Conservation (phyloP, 805 yeast genomes). For the Saccharomycopsis sp. region DNA sequence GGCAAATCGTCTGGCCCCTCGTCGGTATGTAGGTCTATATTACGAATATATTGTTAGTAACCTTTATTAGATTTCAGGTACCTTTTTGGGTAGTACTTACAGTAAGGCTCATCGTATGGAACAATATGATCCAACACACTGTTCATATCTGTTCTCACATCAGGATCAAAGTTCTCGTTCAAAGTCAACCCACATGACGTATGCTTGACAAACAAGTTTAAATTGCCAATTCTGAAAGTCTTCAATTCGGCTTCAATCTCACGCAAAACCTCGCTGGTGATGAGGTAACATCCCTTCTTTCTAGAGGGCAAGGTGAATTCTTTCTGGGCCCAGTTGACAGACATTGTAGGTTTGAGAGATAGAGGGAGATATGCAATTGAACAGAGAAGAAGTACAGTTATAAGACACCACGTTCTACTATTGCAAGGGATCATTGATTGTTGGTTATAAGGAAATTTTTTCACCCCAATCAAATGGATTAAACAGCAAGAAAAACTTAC, state of each 20-base stretch:
- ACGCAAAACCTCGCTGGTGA: slow-evolving; percentile 56
- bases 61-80: slow-evolving; percentile 18
- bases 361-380: neutral
- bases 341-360: neutral
- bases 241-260: slow-evolving; percentile 51
- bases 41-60: slow-evolving; percentile 19
- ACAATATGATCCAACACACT: slow-evolving; percentile 56
- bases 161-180: slow-evolving; percentile 78
- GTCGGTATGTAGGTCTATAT: slow-evolving; percentile 51
- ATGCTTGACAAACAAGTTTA: slow-evolving; percentile 67
- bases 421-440: neutral
- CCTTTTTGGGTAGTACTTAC: slow-evolving; percentile 8
- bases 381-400: neutral
- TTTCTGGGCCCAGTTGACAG: slow-evolving; percentile 11
- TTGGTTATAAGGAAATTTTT: too few species aligned
- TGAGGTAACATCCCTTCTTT: slow-evolving; percentile 52
- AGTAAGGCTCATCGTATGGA: slow-evolving; percentile 44
- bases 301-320: slow-evolving; percentile 14
- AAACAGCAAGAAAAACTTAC: too few species aligned
- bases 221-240: slow-evolving; percentile 53
- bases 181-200: slow-evolving; percentile 73
- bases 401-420: neutral
- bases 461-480: too few species aligned
- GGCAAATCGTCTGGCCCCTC: slow-evolving; percentile 87
- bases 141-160: slow-evolving; percentile 65